phyloP scores from a whole-genome alignment of 2,329 filamentous ascomycete species.

The Penicillium fuscoglaucum region DNA sequence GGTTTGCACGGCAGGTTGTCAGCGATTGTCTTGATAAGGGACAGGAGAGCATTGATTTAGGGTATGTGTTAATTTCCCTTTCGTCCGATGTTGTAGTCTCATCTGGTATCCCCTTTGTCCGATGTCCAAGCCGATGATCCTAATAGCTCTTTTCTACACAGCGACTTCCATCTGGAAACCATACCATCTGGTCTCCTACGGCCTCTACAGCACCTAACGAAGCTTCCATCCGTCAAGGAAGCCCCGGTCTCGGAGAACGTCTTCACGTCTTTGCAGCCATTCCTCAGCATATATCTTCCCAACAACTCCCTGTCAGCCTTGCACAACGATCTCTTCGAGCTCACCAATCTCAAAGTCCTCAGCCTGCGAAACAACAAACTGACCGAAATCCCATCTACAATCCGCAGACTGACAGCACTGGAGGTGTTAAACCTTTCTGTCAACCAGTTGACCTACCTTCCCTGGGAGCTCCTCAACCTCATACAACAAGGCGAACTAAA shows the following conservation, averaged over 20 bases:
- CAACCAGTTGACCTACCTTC: constrained; percentile 45
- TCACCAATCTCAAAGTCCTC: constrained; percentile 44
- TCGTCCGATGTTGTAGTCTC: background rate
- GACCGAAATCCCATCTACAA: constrained; percentile 42
- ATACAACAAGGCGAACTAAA: constrained; percentile 40
- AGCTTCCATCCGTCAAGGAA: constrained; percentile 36
- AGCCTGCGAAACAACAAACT: constrained; percentile 51
- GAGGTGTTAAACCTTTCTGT: constrained; percentile 48
- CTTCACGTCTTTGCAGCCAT: constrained; percentile 43
- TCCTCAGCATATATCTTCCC: constrained; percentile 46
- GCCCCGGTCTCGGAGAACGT: constrained; percentile 39
- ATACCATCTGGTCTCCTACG: constrained; percentile 38
- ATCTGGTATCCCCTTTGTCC: background rate
- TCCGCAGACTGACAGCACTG: constrained; percentile 43
- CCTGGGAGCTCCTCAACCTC: constrained; percentile 48
- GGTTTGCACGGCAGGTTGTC: constrained; percentile 39
- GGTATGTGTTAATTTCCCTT: constrained; percentile 33
- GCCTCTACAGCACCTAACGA: constrained; percentile 44
- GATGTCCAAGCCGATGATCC: background rate
- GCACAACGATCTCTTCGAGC: constrained; percentile 44
- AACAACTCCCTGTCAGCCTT: constrained; percentile 43
- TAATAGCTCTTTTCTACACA: constrained; percentile 16
- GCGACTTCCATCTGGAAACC: constrained; percentile 32
- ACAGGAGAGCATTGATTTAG: constrained; percentile 47
- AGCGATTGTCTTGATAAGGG: constrained; percentile 47